These are phyloP conservation scores for Camellia lanceoleosa DNA, from an alignment of 148 eudicot species.

Conservation along the genomic window DNA sequence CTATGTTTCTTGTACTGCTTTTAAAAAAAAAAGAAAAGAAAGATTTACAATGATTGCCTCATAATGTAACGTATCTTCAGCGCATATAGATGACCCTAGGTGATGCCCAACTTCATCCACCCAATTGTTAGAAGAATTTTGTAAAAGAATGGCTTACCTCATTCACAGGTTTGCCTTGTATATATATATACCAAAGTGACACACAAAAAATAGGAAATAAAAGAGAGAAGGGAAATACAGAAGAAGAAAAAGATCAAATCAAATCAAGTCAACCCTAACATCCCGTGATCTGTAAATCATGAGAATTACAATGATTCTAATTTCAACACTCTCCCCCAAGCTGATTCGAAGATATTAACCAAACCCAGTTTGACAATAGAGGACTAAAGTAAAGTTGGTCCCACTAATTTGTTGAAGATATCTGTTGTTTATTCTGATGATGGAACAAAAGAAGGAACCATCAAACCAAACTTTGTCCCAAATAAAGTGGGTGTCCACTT, in stretches of 20 bases:
- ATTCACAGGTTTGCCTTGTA: too few relatives aligned
- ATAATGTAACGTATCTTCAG: not conserved
- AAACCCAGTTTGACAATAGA: not conserved
- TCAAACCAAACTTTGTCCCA: not conserved
- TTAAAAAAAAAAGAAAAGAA: not conserved
- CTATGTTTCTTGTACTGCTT: not conserved
- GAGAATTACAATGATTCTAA: not conserved
- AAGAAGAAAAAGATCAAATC: too few relatives aligned
- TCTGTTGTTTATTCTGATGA: not conserved
- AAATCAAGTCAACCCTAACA: too few relatives aligned
- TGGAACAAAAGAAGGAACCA: not conserved
- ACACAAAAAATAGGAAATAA: too few relatives aligned
- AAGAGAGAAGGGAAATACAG: too few relatives aligned
- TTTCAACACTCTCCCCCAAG: not conserved
- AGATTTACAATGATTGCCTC: not conserved
- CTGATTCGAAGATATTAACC: not conserved
- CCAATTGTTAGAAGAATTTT: too few relatives aligned
- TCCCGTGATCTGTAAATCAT: too few relatives aligned
- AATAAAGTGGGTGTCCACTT: not conserved
- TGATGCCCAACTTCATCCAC: not conserved
- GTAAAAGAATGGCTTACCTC: too few relatives aligned
- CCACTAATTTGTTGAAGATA: not conserved
- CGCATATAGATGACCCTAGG: constrained; percentile 6
- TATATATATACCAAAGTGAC: too few relatives aligned
- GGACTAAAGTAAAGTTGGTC: not conserved